Conservation (phyloP, 129 eudicot species). For the Flaveria linearis region DNA sequence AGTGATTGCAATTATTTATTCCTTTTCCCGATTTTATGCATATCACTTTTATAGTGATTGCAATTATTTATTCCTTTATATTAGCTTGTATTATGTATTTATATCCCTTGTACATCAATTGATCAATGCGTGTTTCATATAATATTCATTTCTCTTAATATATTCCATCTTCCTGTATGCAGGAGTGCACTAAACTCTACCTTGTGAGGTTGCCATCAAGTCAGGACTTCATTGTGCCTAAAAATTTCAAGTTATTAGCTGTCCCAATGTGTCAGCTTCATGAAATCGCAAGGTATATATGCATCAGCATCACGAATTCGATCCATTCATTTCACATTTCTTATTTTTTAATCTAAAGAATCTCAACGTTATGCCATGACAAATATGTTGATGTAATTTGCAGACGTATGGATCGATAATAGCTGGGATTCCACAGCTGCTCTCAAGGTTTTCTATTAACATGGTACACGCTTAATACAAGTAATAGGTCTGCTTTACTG, state of each 20-base stretch:
- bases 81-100: too few relatives aligned
- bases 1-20: too few relatives aligned
- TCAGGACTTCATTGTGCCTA: constrained; percentile 62
- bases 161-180: constrained; percentile 12
- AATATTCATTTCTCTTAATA: too few relatives aligned
- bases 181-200: constrained; percentile 84
- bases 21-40: too few relatives aligned
- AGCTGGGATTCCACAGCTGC: constrained; percentile 79
- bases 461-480: constrained; percentile 39
- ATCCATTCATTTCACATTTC: constrained; percentile 3
- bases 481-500: background rate
- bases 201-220: constrained; percentile 74
- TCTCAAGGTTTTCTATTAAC: constrained; percentile 71
- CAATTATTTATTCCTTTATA: too few relatives aligned
- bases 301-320: background rate
- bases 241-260: constrained; percentile 58
- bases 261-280: constrained; percentile 78
- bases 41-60: too few relatives aligned
- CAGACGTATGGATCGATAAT: constrained; percentile 76
- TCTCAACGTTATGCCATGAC: background rate
- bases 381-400: constrained; percentile 23
- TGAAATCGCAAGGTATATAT: constrained; percentile 64
- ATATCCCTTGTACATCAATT: too few relatives aligned
- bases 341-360: background rate
- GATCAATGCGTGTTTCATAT: too few relatives aligned